Percentiles rank a stretch among this genome's conserved stretches.
phyloP scores from a whole-genome alignment of 163 green algal species.

The Botryococcus braunii region DNA sequence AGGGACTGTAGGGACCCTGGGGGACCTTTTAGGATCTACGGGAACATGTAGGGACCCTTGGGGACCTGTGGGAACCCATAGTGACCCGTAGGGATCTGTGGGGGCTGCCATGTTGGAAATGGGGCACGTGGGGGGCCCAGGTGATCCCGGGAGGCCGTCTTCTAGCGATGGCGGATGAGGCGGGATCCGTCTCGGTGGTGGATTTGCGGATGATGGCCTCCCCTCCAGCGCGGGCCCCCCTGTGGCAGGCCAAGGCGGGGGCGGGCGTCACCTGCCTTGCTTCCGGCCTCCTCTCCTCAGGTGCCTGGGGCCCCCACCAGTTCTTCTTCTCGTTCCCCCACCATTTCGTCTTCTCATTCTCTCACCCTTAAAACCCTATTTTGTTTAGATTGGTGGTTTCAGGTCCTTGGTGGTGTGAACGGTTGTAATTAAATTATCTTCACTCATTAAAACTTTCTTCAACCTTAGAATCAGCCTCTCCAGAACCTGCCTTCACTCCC shows the following conservation, averaged over 20 bases:
- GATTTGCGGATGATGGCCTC: slow-evolving; percentile 40
- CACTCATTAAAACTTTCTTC: too few species aligned
- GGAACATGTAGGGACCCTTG: too few species aligned
- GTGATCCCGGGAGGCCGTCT: slow-evolving; percentile 37
- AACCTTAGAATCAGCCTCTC: too few species aligned
- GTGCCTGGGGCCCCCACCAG: neutral
- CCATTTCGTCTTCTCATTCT: neutral
- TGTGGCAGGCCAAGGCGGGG: slow-evolving; percentile 4
- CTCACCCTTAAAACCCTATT: neutral
- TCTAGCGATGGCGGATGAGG: slow-evolving; percentile 31
- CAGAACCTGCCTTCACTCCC: too few species aligned
- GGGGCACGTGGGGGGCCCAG: slow-evolving; percentile 2
- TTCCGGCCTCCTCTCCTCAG: neutral
- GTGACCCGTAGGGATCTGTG: too few species aligned
- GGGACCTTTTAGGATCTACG: too few species aligned
- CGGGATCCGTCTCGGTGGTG: slow-evolving; percentile 24
- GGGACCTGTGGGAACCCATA: too few species aligned
- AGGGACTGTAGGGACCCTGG: too few species aligned
- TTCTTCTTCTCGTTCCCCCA: neutral
- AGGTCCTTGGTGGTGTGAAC: neutral
- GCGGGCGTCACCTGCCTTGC: slow-evolving; percentile 8
- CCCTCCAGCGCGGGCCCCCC: neutral
- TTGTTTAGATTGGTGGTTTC: neutral
- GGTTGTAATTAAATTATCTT: too few species aligned
- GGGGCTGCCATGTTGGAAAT: too few species aligned